Evolutionary conservation across 768 basidiomycete species (phyloP).

Genomic region (Flagelloscypha sp.): DNA sequence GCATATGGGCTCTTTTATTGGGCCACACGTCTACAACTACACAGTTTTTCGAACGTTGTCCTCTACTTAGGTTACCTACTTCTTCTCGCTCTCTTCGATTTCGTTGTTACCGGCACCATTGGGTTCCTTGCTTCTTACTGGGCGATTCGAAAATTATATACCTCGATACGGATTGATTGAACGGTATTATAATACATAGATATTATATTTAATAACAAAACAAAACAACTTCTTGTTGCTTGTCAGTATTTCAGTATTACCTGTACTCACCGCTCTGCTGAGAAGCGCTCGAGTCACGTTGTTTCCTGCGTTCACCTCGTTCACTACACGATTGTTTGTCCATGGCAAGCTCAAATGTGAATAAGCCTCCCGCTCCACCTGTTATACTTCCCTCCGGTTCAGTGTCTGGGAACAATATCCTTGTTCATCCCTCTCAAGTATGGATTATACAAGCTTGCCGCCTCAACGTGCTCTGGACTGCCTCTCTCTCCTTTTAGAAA

Average conservation of each 20-base stretch:
- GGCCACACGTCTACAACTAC: slow-evolving; percentile 78
- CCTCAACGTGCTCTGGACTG: neutral
- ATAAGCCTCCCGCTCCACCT: slow-evolving; percentile 43
- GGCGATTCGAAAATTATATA: slow-evolving; percentile 80
- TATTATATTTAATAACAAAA: too few relatives aligned
- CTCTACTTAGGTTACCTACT: slow-evolving; percentile 89
- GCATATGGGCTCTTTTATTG: slow-evolving; percentile 86
- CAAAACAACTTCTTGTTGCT: too few relatives aligned
- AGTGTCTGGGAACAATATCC: slow-evolving; percentile 55
- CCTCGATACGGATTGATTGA: slow-evolving; percentile 75
- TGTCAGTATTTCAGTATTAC: too few relatives aligned
- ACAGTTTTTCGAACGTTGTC: slow-evolving; percentile 69
- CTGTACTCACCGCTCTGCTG: too few relatives aligned
- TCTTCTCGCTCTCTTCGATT: slow-evolving; percentile 74
- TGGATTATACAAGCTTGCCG: neutral
- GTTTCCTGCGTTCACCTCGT: too few relatives aligned
- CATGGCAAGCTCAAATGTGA: too few relatives aligned
- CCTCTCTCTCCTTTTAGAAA: slow-evolving; percentile 35
- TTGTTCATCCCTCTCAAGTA: slow-evolving; percentile 57
- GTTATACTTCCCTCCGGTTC: slow-evolving; percentile 60
- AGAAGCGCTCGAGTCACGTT: too few relatives aligned
- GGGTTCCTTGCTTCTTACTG: slow-evolving; percentile 89
- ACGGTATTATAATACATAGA: too few relatives aligned
- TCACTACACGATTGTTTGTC: too few relatives aligned
- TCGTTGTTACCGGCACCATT: slow-evolving; percentile 88